Evolutionary conservation across 805 yeast genomes (phyloP), one percentile per base, ranked within the genome.

Genomic region (Yamadazyma philogaea): DNA sequence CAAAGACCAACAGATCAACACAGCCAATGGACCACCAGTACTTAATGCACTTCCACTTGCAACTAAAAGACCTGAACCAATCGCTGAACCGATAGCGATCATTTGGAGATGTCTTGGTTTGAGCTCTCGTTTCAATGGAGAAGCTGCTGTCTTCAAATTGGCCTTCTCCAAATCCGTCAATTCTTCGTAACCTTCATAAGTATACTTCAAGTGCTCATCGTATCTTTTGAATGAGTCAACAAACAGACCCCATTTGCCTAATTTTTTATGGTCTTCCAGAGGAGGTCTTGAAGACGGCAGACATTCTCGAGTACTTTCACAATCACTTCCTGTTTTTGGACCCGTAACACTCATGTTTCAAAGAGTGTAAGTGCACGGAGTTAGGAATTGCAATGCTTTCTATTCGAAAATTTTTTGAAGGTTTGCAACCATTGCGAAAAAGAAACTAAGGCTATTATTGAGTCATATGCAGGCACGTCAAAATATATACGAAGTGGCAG

Each of bases 191-290:
- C 48, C 52, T 42, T 51, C 59, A 28, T 48, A 49, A 6, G 50
- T 52, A 19, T 51, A 50, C 5, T 49, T 52, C 10, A 47, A 52
- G 43, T 63, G 60, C 14, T 50, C 44, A 24, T 47, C 48, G 35
- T 51, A 26, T 54, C 62, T 18, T 53, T 66, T 75, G 63, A 77
- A 77, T 4, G 81, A 75, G 53, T 77, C 79, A 48, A 63, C 71
- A 50, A 77, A 68, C 19, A 52, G 52, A 40, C 60, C 63, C 78
- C 78, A 74, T 53, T 59, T 65, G 21, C 35, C 32, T 17, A 14
- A 17, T 28, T 34, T 40, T 19, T 14, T n/a, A 7, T 34, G 30
- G 10, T 12, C 10, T 7, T 24, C 37, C 30, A 21, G 8, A 24
- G 14, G 8, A 24, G 6, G 16, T 3, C n/a, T 21, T 6, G 19